phyloP scores from a whole-genome alignment of 2,329 filamentous ascomycete species.

The Diaporthe sp. region DNA sequence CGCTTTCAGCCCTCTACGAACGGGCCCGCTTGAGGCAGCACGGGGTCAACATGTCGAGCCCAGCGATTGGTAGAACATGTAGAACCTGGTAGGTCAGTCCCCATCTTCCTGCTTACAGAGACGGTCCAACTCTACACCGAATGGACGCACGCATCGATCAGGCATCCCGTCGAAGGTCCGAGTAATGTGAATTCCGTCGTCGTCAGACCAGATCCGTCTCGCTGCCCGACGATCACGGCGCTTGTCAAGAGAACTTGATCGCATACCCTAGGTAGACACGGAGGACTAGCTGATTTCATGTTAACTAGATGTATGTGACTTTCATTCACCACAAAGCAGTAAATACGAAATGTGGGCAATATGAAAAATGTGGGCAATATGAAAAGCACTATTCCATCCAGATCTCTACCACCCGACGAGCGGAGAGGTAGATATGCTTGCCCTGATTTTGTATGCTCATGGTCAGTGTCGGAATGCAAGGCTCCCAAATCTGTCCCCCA shows the following conservation, averaged over 20 bases:
- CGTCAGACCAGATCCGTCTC: neutral
- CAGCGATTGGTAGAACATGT: neutral
- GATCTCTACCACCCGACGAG: too few relatives aligned
- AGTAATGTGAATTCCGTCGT: neutral
- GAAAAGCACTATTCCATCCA: neutral
- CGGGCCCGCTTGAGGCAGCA: neutral
- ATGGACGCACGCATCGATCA: neutral
- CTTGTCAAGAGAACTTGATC: neutral
- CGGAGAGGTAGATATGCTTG: neutral
- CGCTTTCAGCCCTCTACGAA: neutral
- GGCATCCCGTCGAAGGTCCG: neutral
- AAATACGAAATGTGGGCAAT: neutral
- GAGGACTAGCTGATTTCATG: too few relatives aligned
- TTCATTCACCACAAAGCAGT: neutral
- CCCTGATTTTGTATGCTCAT: neutral
- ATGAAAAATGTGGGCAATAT: neutral
- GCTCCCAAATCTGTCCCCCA: neutral
- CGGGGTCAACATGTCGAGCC: neutral
- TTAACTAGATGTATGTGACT: neutral
- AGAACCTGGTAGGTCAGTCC: neutral
- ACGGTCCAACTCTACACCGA: neutral
- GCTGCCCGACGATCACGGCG: neutral
- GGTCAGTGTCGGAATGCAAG: neutral
- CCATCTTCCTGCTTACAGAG: neutral
- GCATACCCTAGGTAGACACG: too few relatives aligned